Evolutionary conservation across 2,329 filamentous ascomycete species (phyloP).

Genomic region (Amesomyces nigricolor): DNA sequence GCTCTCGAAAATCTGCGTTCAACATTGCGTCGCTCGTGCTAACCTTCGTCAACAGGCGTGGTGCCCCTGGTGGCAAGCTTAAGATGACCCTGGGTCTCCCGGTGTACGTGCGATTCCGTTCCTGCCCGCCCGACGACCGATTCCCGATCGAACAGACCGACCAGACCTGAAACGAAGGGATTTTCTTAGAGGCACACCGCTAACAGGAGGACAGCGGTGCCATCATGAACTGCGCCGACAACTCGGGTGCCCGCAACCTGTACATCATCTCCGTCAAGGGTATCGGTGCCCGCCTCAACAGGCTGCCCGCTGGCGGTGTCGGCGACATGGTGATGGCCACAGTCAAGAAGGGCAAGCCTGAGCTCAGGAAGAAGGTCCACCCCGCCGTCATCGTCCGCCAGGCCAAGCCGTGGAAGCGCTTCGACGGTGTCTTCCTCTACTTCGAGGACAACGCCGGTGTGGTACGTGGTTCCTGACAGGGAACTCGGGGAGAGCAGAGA

Average conservation of each 20-base stretch:
- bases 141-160: constrained; percentile 5
- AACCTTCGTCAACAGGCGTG: constrained; percentile 52
- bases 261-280: constrained; percentile 99
- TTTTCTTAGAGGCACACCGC: constrained; percentile 10
- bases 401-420: constrained; percentile 98
- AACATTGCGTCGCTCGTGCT: constrained; percentile 25
- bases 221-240: constrained; percentile 99
- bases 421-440: constrained; percentile 98
- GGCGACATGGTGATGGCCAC: constrained; percentile 99
- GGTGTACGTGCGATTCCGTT: constrained; percentile 65
- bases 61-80: constrained; percentile 98
- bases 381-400: constrained; percentile 97
- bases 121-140: constrained; percentile 4
- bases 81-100: constrained; percentile 99
- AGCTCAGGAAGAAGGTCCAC: constrained; percentile 99
- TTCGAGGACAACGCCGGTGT: constrained; percentile 99
- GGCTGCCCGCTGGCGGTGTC: constrained; percentile 93
- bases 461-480: constrained; percentile 51
- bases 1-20: constrained; percentile 1
- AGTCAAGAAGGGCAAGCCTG: constrained; percentile 99
- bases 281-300: constrained; percentile 94
- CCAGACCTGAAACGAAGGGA: constrained; percentile 16
- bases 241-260: constrained; percentile 96
- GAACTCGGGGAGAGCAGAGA: neutral
- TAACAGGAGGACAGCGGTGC: constrained; percentile 62